Percentiles rank a stretch among this genome's conserved stretches.
phyloP scores from a whole-genome alignment of 2,329 filamentous ascomycete genomes.

The Ophiosphaerella narmari region DNA sequence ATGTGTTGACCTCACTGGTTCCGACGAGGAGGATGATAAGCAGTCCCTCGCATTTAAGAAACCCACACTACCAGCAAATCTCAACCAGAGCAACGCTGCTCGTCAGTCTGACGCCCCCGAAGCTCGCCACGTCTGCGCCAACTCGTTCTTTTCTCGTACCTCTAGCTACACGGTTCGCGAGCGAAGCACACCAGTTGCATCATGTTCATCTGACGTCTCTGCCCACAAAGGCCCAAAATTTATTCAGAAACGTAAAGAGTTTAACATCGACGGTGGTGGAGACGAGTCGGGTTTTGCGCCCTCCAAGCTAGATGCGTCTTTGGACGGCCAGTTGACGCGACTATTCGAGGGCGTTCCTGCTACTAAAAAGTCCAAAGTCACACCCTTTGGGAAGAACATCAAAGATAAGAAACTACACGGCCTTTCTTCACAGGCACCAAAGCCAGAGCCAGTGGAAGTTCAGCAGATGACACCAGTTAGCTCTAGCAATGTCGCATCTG shows the following conservation, averaged over 20 bases:
- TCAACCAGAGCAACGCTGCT: background rate
- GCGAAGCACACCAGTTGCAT: too few relatives aligned
- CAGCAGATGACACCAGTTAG: too few relatives aligned
- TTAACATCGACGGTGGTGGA: constrained; percentile 14
- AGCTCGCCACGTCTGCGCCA: constrained; percentile 2
- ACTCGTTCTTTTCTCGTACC: constrained; percentile 4
- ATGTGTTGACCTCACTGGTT: background rate
- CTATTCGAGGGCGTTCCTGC: background rate
- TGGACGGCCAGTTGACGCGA: background rate
- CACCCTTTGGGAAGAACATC: too few relatives aligned
- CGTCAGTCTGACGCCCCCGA: background rate
- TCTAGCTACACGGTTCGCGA: too few relatives aligned
- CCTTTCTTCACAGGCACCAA: too few relatives aligned
- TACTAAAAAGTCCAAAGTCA: background rate
- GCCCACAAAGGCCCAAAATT: background rate
- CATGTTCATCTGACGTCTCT: background rate
- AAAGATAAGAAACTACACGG: constrained; percentile 1
- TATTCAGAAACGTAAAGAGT: constrained; percentile 7
- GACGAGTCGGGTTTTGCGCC: constrained; percentile 9
- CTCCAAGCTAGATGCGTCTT: constrained; percentile 7
- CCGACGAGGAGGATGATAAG: too few relatives aligned
- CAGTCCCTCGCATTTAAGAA: constrained; percentile 15
- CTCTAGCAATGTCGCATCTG: too few relatives aligned
- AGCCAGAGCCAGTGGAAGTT: too few relatives aligned
- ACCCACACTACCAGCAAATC: constrained; percentile 7